phyloP scores from a whole-genome alignment of 1,139 yeast genomes.

The Diutina rugosa region DNA sequence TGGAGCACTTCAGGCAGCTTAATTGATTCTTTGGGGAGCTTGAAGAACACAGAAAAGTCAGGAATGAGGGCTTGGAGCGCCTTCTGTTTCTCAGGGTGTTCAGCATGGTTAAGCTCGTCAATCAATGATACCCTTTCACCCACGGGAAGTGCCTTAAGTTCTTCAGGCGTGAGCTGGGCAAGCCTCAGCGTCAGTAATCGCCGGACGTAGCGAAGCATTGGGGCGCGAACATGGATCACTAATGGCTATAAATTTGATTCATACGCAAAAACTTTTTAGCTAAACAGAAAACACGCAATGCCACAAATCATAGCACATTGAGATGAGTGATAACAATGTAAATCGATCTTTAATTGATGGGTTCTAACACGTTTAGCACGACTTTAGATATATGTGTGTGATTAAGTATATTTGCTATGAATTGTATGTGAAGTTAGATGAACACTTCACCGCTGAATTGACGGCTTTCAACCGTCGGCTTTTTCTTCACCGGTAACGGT shows the following conservation, averaged over 20 bases:
- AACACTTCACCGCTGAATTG: conserved; percentile 2
- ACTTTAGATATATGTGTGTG: no score
- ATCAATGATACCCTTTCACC: neutral
- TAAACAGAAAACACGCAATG: no score
- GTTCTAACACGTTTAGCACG: no score
- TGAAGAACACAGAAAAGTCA: neutral
- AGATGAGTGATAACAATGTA: no score
- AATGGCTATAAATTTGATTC: neutral
- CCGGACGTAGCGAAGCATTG: neutral
- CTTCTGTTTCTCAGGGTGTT: neutral
- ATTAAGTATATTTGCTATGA: neutral
- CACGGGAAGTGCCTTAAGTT: neutral
- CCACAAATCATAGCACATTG: no score
- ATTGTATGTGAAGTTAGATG: neutral
- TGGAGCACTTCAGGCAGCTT: neutral
- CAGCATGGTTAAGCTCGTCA: neutral
- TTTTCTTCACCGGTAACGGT: neutral
- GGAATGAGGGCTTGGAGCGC: neutral
- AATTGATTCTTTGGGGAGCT: neutral
- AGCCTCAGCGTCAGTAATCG: neutral
- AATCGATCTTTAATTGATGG: no score
- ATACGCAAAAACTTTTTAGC: no score
- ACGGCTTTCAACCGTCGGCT: neutral
- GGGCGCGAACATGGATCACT: neutral
- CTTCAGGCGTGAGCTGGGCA: neutral